Conservation (phyloP, 352 stramenopile genomes). For the Phytopythium litorale region DNA sequence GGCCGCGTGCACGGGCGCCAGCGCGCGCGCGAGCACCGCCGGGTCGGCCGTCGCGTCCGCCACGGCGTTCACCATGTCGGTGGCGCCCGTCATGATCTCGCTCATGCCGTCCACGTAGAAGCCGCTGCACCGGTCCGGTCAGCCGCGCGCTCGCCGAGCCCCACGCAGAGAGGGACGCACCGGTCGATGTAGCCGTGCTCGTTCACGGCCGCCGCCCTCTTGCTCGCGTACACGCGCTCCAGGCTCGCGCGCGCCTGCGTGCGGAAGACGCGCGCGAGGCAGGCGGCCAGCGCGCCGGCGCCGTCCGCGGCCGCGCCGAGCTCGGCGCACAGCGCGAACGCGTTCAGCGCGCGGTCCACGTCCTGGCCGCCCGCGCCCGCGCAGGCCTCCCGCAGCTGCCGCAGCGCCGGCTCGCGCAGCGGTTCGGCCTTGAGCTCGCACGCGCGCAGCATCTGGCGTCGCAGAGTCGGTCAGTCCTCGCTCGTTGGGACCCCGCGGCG, state of each 20-base stretch:
- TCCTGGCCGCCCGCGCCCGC: slow-evolving; percentile 26
- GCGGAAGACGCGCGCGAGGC: slow-evolving; percentile 49
- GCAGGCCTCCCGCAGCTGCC: slow-evolving; percentile 38
- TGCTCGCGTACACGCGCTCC: slow-evolving; percentile 44
- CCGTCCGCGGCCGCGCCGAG: slow-evolving; percentile 30
- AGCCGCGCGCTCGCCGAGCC: not conserved
- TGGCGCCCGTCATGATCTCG: slow-evolving; percentile 65
- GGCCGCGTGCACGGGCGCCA: slow-evolving; percentile 58
- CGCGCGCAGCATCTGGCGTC: slow-evolving; percentile 54
- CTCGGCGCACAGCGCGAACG: slow-evolving; percentile 50
- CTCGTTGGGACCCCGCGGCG: no score
- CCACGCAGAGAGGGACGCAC: not conserved
- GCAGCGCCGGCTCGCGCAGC: slow-evolving; percentile 36
- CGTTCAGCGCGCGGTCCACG: slow-evolving; percentile 43
- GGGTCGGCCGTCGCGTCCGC: slow-evolving; percentile 45
- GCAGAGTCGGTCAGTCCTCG: not conserved
- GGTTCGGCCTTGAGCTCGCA: slow-evolving; percentile 66
- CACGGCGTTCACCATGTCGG: slow-evolving; percentile 79
- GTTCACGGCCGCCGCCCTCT: slow-evolving; percentile 58
- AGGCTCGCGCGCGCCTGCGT: slow-evolving; percentile 47
- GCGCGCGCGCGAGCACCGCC: slow-evolving; percentile 34
- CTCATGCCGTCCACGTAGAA: slow-evolving; percentile 76
- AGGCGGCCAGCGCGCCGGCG: slow-evolving; percentile 30
- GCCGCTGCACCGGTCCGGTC: slow-evolving; percentile 10
- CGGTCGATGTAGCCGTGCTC: slow-evolving; percentile 83